Evolutionary conservation across 768 basidiomycete genomes (phyloP).

Genomic region (Amanita brunnescens): DNA sequence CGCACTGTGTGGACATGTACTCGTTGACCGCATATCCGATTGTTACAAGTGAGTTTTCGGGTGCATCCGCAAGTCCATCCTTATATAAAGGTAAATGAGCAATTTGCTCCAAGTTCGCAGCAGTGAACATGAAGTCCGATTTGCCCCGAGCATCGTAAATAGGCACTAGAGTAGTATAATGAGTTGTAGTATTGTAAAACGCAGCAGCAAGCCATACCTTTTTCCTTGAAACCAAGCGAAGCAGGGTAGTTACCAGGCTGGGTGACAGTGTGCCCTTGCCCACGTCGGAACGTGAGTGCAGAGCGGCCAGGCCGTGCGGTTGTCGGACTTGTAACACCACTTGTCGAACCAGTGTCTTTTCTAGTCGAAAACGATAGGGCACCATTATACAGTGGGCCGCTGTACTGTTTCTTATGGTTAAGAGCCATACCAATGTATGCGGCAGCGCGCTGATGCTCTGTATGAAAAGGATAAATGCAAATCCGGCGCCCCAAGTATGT

Average conservation of each 20-base stretch:
- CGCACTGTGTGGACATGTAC: not conserved
- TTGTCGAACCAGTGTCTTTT: not conserved
- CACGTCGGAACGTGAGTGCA: not conserved
- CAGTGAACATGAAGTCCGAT: not conserved
- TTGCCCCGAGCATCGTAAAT: not conserved
- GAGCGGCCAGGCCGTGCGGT: not conserved
- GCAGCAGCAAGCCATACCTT: not conserved
- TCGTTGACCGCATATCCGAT: not conserved
- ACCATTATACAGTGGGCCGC: not conserved
- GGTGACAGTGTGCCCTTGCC: too few species aligned
- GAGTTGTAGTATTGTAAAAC: not conserved
- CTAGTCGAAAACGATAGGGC: not conserved
- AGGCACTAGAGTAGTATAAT: not conserved
- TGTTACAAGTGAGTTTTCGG: not conserved
- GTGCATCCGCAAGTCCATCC: not conserved
- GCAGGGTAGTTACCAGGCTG: not conserved
- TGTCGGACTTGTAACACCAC: not conserved
- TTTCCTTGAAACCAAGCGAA: not conserved
- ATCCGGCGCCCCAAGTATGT: not conserved
- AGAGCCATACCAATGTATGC: not conserved
- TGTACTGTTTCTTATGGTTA: not conserved
- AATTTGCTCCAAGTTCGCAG: not conserved
- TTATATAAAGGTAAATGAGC: not conserved
- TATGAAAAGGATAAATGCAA: not conserved
- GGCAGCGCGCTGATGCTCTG: not conserved